These are phyloP conservation scores for Irpex sp. DNA, from an alignment of 1,284 basidiomycete genomes.

Conservation along the genomic window DNA sequence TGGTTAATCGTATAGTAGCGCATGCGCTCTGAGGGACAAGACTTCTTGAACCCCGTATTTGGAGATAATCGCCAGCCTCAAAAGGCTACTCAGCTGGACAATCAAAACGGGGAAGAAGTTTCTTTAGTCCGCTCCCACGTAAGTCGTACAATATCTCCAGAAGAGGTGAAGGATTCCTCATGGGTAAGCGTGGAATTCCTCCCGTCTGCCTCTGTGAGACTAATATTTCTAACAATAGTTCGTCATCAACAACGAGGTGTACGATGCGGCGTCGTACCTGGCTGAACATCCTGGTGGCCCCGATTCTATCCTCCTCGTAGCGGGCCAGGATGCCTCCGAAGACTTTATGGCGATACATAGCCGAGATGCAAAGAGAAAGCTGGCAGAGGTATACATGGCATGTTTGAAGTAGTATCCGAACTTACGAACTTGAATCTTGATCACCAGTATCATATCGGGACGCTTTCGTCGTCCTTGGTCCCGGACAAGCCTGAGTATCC, in stretches of 20 bases:
- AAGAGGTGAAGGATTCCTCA: slow-evolving; percentile 47
- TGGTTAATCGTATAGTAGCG: slow-evolving; percentile 26
- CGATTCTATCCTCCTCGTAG: slow-evolving; percentile 55
- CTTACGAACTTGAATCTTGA: no score
- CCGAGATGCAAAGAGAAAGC: slow-evolving; percentile 42
- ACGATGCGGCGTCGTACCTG: slow-evolving; percentile 53
- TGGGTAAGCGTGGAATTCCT: slow-evolving; percentile 28
- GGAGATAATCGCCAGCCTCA: neutral
- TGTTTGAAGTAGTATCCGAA: no score
- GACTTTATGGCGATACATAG: slow-evolving; percentile 62
- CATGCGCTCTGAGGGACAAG: slow-evolving; percentile 45
- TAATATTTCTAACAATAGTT: slow-evolving; percentile 33
- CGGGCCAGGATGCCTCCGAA: slow-evolving; percentile 62
- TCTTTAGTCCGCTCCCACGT: slow-evolving; percentile 19
- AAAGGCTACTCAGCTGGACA: neutral
- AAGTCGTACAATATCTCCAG: slow-evolving; percentile 40
- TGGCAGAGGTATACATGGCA: slow-evolving; percentile 35
- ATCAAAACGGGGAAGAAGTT: slow-evolving; percentile 17
- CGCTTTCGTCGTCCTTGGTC: slow-evolving; percentile 20
- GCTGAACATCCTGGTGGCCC: slow-evolving; percentile 63
- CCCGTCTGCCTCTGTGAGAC: neutral
- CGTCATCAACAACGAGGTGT: slow-evolving; percentile 53
- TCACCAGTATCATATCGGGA: slow-evolving; percentile 40
- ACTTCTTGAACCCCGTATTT: slow-evolving; percentile 44
- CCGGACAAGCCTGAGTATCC: neutral